A percentile compares a stretch with the other conserved stretches of the same genome.
These are phyloP conservation scores for Rhododendron vialii DNA, from an alignment of 148 eudicot species.

Conservation along the genomic window DNA sequence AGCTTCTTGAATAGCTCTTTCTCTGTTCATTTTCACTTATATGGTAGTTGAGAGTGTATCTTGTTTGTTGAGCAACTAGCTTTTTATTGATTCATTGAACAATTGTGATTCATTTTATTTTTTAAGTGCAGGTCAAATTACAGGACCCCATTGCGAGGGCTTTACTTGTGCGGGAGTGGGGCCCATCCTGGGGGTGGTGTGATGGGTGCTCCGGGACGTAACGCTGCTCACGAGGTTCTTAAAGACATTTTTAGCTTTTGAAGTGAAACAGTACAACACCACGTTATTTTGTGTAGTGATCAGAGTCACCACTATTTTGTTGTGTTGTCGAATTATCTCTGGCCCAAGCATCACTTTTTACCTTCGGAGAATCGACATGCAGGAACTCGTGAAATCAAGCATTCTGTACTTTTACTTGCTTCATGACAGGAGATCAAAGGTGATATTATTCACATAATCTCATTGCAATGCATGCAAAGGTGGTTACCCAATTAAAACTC, in stretches of 20 bases:
- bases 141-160: conserved; percentile 71
- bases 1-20: background rate
- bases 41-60: background rate
- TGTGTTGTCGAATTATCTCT: background rate
- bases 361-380: background rate
- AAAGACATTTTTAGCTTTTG: conserved; percentile 36
- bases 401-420: background rate
- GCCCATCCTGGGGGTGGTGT: conserved; percentile 99
- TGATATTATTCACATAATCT: background rate
- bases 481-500: background rate
- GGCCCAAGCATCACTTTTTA: background rate
- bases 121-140: conserved; percentile 65
- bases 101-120: background rate
- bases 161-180: conserved; percentile 92
- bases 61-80: background rate
- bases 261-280: conserved; percentile 1
- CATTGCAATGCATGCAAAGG: background rate
- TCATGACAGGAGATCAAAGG: background rate
- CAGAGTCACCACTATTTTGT: background rate
- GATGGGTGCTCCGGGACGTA: conserved; percentile 97
- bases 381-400: background rate
- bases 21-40: background rate
- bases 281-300: background rate
- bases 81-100: background rate
- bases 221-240: conserved; percentile 76